Evolutionary conservation across 2,329 filamentous ascomycete species (phyloP).

Genomic region (Hypoxylon sp.): DNA sequence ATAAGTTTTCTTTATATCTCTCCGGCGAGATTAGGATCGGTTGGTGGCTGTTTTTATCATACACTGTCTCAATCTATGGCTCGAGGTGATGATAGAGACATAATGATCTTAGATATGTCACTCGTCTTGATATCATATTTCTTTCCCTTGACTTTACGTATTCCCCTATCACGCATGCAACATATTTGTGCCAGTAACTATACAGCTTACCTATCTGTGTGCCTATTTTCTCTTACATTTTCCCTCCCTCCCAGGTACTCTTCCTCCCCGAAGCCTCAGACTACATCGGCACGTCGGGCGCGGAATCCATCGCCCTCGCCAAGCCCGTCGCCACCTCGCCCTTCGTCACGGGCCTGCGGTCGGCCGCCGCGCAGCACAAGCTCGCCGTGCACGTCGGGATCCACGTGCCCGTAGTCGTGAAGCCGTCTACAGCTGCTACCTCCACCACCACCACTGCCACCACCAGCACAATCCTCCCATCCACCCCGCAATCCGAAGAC

Average conservation of each 20-base stretch:
- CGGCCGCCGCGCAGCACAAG: conserved; percentile 70
- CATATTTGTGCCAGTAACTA: too few species aligned
- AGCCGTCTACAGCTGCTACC: conserved; percentile 37
- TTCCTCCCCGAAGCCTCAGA: conserved; percentile 94
- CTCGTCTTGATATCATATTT: neutral
- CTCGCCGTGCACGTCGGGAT: conserved; percentile 88
- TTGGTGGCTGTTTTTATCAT: too few species aligned
- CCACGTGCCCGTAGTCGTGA: conserved; percentile 74
- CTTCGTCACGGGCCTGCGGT: conserved; percentile 81
- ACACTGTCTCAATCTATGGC: neutral
- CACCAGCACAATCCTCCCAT: conserved; percentile 38
- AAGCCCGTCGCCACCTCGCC: conserved; percentile 72
- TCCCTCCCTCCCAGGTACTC: conserved; percentile 65
- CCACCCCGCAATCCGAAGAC: conserved; percentile 29
- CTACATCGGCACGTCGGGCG: conserved; percentile 79
- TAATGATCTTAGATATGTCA: too few species aligned
- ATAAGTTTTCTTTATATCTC: neutral
- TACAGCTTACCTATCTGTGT: neutral
- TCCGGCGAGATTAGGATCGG: too few species aligned
- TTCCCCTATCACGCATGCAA: too few species aligned
- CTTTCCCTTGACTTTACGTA: neutral
- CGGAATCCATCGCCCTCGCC: conserved; percentile 78
- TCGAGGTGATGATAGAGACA: too few species aligned
- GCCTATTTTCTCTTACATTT: neutral
- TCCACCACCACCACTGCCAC: neutral